A percentile compares a stretch with the other conserved stretches of the same genome.
phyloP scores from a whole-genome alignment of 2,329 filamentous ascomycete species.

The Seiridium unicorne region DNA sequence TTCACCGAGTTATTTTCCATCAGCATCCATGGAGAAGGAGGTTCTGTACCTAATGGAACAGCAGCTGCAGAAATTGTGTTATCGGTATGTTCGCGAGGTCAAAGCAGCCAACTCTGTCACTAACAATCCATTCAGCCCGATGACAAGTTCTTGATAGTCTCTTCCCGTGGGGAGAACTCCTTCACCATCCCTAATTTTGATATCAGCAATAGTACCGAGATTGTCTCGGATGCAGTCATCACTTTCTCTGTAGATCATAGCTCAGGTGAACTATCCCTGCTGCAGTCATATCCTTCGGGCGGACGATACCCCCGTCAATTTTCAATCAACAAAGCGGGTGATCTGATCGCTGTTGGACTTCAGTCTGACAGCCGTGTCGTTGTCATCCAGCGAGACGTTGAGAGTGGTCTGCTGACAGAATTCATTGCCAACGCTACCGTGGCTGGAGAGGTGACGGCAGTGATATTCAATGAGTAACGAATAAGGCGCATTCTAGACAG shows the following conservation, averaged over 20 bases:
- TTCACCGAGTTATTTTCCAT: conserved; percentile 47
- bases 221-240: conserved; percentile 63
- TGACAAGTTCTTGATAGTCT: conserved; percentile 62
- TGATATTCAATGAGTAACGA: conserved; percentile 44
- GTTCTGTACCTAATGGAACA: conserved; percentile 37
- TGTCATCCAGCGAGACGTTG: conserved; percentile 58
- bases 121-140: conserved; percentile 44
- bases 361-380: conserved; percentile 61
- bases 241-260: conserved; percentile 54
- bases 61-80: conserved; percentile 56
- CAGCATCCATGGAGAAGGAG: conserved; percentile 45
- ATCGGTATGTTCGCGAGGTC: conserved; percentile 47
- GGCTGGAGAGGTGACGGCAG: conserved; percentile 42
- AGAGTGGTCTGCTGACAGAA: conserved; percentile 54
- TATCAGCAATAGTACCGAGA: conserved; percentile 36
- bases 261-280: conserved; percentile 54
- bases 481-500: neutral
- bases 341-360: conserved; percentile 63
- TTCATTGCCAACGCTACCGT: conserved; percentile 42
- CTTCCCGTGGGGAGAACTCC: conserved; percentile 62
- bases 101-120: conserved; percentile 26
- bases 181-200: conserved; percentile 49
- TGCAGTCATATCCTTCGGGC: conserved; percentile 61
- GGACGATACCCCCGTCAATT: conserved; percentile 68
- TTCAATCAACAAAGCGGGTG: conserved; percentile 62